These are phyloP conservation scores for Porcisia deanei DNA, from an alignment of 208 protist genomes.

Conservation along the genomic window DNA sequence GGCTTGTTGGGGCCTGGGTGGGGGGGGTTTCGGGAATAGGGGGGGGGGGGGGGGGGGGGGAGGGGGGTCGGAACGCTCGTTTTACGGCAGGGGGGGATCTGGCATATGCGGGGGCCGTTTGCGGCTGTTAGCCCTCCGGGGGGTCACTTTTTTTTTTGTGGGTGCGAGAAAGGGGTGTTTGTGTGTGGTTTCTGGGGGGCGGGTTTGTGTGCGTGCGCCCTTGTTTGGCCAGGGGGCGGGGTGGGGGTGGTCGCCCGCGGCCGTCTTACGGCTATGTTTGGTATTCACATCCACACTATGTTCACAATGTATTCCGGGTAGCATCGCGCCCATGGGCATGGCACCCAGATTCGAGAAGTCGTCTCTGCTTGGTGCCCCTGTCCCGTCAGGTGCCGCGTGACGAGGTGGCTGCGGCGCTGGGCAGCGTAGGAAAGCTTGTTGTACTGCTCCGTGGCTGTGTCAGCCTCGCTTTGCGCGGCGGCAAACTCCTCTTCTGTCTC, in stretches of 20 bases:
- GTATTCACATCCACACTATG: neutral
- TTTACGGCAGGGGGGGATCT: no score
- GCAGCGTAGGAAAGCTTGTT: conserved; percentile 26
- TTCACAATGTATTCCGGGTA: conserved; percentile 67
- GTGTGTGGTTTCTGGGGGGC: no score
- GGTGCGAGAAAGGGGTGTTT: no score
- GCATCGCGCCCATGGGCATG: conserved; percentile 38
- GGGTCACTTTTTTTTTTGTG: no score
- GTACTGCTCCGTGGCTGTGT: conserved; percentile 15
- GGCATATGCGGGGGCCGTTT: no score
- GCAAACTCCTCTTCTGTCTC: conserved; percentile 24
- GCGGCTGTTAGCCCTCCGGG: no score
- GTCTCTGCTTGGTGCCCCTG: neutral
- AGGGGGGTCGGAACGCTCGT: no score
- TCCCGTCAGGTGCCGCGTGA: neutral
- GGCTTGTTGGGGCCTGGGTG: no score
- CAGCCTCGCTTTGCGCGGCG: conserved; percentile 4
- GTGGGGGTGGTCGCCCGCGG: neutral
- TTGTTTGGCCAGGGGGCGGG: no score
- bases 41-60: no score
- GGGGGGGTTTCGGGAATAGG: no score
- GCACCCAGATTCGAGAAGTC: conserved; percentile 17
- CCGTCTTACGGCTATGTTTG: neutral
- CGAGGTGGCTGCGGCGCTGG: conserved; percentile 29
- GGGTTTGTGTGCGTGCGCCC: no score